These are phyloP conservation scores for Dillenia turbinata DNA, from an alignment of 164 flowering plant species.

Conservation along the genomic window DNA sequence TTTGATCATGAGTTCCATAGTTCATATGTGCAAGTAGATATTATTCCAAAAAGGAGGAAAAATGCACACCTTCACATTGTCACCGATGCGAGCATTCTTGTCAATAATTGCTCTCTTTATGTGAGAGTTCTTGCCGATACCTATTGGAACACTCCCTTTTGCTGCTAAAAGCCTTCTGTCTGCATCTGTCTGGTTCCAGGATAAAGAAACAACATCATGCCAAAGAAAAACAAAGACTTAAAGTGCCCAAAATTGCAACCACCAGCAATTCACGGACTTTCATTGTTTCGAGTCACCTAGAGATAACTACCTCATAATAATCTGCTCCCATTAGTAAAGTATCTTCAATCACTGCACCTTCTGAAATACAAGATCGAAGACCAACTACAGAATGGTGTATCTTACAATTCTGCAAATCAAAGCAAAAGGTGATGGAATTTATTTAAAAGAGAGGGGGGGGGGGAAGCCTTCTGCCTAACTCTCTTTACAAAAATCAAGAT, in stretches of 20 bases:
- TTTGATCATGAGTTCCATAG: too few species aligned
- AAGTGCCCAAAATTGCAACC: too few species aligned
- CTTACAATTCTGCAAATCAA: slow-evolving; percentile 68
- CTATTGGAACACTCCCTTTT: slow-evolving; percentile 90
- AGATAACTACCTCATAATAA: slow-evolving; percentile 69
- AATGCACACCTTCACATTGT: slow-evolving; percentile 66
- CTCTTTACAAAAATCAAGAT: too few species aligned
- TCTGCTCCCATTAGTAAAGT: slow-evolving; percentile 95
- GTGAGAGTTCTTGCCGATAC: slow-evolving; percentile 88
- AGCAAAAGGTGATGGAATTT: neutral
- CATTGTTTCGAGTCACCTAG: neutral
- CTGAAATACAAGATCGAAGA: slow-evolving; percentile 88
- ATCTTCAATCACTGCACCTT: slow-evolving; percentile 94
- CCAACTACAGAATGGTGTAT: slow-evolving; percentile 96
- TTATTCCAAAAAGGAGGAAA: too few species aligned
- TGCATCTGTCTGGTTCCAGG: slow-evolving; percentile 72
- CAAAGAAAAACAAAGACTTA: too few species aligned
- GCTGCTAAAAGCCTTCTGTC: slow-evolving; percentile 75
- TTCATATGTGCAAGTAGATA: too few species aligned
- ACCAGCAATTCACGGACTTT: too few species aligned
- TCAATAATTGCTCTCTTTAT: slow-evolving; percentile 96
- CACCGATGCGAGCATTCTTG: slow-evolving; percentile 96
- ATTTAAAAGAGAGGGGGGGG: too few species aligned
- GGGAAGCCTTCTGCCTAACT: too few species aligned
- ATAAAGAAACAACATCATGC: slow-evolving; percentile 1